These are phyloP conservation scores for Aspergillus steynii DNA, from an alignment of 495 filamentous ascomycete genomes.

Conservation along the genomic window DNA sequence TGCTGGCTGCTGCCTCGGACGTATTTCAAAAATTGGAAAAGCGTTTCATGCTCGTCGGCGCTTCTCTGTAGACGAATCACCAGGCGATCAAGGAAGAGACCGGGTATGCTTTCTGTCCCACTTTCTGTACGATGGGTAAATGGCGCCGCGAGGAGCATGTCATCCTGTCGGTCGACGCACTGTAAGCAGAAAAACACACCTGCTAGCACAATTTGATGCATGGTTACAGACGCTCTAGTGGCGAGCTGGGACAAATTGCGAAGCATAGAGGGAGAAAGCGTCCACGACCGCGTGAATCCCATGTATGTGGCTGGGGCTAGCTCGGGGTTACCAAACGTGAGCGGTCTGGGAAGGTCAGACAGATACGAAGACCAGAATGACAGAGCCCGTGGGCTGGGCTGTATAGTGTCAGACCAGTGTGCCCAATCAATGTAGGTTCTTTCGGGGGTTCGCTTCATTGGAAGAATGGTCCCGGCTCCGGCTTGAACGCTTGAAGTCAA, in stretches of 20 bases:
- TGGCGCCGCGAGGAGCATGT: not conserved
- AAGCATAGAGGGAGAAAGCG: not conserved
- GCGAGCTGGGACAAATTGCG: not conserved
- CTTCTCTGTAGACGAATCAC: not conserved
- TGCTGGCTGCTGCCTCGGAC: not conserved
- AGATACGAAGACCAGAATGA: not conserved
- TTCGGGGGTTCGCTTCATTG: not conserved
- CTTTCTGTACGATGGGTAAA: not conserved
- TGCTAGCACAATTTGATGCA: not conserved
- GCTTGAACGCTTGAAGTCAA: not conserved
- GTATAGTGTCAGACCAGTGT: not conserved
- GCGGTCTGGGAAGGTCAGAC: not conserved
- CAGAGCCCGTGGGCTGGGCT: not conserved
- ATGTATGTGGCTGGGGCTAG: not conserved
- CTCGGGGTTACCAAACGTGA: not conserved
- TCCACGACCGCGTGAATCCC: not conserved
- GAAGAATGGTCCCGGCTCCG: not conserved
- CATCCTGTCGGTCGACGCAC: not conserved
- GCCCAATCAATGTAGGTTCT: not conserved
- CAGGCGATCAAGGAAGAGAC: not conserved
- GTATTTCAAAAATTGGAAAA: not conserved
- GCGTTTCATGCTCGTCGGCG: not conserved
- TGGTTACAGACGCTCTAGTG: not conserved
- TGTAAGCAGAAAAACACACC: not conserved
- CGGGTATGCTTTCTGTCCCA: not conserved